These are phyloP conservation scores for Plasmodium cynomolgi DNA, from an alignment of 169 alveolate genomes.

Conservation along the genomic window DNA sequence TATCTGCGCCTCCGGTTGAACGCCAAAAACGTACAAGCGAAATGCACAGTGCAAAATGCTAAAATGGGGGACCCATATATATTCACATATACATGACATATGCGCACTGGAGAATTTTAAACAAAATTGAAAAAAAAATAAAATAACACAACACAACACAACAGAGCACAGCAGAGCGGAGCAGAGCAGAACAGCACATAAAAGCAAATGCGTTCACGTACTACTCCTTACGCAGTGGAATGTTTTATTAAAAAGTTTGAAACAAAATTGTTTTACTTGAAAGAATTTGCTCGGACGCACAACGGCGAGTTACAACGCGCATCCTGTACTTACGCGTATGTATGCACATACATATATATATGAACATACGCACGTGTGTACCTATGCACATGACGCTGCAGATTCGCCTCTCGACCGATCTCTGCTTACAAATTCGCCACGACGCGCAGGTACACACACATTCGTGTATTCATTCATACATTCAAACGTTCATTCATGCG, in stretches of 20 bases:
- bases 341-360: not conserved
- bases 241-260: not conserved
- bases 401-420: not conserved
- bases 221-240: not conserved
- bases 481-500: not conserved
- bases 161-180: too few species aligned
- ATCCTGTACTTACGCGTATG: not conserved
- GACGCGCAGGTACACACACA: not conserved
- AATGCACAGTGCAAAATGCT: not conserved
- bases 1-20: not conserved
- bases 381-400: not conserved
- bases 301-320: not conserved
- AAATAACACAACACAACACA: not conserved
- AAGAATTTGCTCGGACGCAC: not conserved
- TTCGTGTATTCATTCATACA: not conserved
- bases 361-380: not conserved
- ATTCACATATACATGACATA: not conserved
- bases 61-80: not conserved
- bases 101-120: not conserved
- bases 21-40: not conserved
- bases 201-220: not conserved
- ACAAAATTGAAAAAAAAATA: too few species aligned
- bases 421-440: not conserved
- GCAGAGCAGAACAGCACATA: not conserved
- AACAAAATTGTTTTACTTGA: not conserved